Base-by-base conservation (phyloP, 2,329 filamentous ascomycete genomes). In the Fusarium sp. region DNA sequence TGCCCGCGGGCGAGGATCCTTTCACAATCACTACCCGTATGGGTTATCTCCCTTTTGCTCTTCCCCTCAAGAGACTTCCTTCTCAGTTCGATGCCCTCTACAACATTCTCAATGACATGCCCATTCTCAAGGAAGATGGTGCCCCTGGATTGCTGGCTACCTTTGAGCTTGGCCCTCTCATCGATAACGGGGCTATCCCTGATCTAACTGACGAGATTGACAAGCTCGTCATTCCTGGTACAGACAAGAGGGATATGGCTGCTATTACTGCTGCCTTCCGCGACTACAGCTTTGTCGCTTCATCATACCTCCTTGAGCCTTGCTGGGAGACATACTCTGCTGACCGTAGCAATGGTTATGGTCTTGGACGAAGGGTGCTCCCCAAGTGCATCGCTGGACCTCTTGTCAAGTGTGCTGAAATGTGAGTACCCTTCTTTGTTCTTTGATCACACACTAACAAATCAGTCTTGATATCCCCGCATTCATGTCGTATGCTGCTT, bases 401-500 rank as follows among this genome's bases (percentile, higher is more conserved):
- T 25, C 58, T 74, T 7, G 72, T 75, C 52, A 74, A 74, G 61
- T 74, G 72, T 48, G 72, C 72, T 1, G 70, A 75, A 30, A 75
- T 75, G 72, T 75, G 37, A 39, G 72, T 52, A 18, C 18, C 43
- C 2, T 25, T 48, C 23, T 10, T 5, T 2, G 1, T 52, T 2
- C 8, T 32, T 2, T 54, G 4, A 10, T 1, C 1, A 6, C 3
- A 16, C 37, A 6, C 69, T 75, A 27, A 75, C 62, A 18, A 1
- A 2, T 8, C 3, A 75, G 72, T 32, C 72, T 75, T 0, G 72
- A 75, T 27, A 75, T 75, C 18, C 72, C 72, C 2, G 72, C 73
- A 0, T 77, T 77, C 56, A 77, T 77, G 75, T 75, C 73, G 2
- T 77, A 92, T 80, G 92, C 89, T 67, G 91, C 89, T 69, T 92